A percentile compares a stretch with the other conserved stretches of the same genome.
phyloP scores from a whole-genome alignment of 2,329 filamentous ascomycete genomes.

The Epichloe sp. region DNA sequence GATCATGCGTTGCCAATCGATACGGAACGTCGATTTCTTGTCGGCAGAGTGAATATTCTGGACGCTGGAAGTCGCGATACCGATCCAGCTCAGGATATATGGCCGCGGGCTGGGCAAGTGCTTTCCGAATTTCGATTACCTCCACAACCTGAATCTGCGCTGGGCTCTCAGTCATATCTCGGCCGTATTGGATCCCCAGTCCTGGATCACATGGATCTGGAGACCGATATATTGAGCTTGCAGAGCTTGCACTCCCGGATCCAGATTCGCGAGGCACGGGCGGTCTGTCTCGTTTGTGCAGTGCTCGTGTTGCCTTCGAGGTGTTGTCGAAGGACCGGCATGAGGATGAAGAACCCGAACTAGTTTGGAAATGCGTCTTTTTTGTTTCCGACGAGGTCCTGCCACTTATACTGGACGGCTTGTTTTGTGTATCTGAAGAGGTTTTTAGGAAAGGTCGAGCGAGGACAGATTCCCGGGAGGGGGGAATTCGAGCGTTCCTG shows the following conservation, averaged over 20 bases:
- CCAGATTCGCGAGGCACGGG: conserved; percentile 22
- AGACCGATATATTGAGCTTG: conserved; percentile 21
- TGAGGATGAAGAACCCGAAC: conserved; percentile 21
- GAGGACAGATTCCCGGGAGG: conserved; percentile 13
- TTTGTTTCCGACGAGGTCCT: conserved; percentile 20
- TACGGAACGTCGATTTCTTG: conserved; percentile 35
- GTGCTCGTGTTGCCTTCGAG: conserved; percentile 18
- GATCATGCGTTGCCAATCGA: conserved; percentile 47
- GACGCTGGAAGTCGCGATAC: conserved; percentile 36
- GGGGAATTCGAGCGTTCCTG: conserved; percentile 12
- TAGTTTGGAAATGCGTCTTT: conserved; percentile 18
- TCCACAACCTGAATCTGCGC: conserved; percentile 30
- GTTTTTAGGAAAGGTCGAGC: conserved; percentile 12
- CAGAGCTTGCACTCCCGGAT: conserved; percentile 28
- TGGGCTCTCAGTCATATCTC: conserved; percentile 29
- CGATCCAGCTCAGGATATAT: conserved; percentile 50
- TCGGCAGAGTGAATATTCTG: conserved; percentile 20
- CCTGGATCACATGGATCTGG: conserved; percentile 23
- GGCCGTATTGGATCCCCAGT: conserved; percentile 25
- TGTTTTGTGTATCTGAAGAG: conserved; percentile 26
- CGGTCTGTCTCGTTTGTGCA: not conserved
- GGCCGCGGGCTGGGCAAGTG: conserved; percentile 27
- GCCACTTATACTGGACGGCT: conserved; percentile 23
- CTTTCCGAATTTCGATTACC: conserved; percentile 26
- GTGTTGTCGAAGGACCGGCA: conserved; percentile 20